A percentile compares a stretch with the other conserved stretches of the same genome.
These are phyloP conservation scores for Potentilla sterilis DNA, from an alignment of 306 rosid species.

Conservation along the genomic window DNA sequence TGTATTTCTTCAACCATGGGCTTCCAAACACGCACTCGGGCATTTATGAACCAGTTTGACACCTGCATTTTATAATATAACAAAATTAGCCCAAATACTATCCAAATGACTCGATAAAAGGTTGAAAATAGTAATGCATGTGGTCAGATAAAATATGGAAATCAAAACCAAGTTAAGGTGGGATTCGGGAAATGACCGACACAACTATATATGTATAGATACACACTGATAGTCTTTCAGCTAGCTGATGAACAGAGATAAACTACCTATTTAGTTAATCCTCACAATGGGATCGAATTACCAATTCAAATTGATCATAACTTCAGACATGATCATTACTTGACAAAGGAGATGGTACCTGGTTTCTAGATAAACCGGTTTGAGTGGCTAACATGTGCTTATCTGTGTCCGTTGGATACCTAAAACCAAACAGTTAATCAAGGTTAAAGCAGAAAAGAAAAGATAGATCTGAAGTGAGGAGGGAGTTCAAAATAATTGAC, in stretches of 20 bases:
- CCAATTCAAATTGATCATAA: conserved; percentile 17
- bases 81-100: background rate
- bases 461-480: background rate
- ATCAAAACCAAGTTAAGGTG: background rate
- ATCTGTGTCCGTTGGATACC: conserved; percentile 98
- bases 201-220: background rate
- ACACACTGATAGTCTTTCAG: background rate
- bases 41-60: conserved; percentile 91
- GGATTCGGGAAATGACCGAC: background rate
- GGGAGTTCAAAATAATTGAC: conserved; percentile 15
- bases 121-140: background rate
- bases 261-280: background rate
- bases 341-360: conserved; percentile 45
- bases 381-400: conserved; percentile 93
- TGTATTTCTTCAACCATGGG: conserved; percentile 99
- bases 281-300: conserved; percentile 3
- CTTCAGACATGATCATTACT: conserved; percentile 16
- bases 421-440: conserved; percentile 24
- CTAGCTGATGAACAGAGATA: background rate
- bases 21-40: conserved; percentile 94
- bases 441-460: conserved; percentile 7
- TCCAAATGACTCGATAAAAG: background rate
- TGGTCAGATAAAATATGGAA: background rate
- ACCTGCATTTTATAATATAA: conserved; percentile 41
- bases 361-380: conserved; percentile 95